Percentiles rank a stretch among this genome's conserved stretches.
Evolutionary conservation across 2,329 filamentous ascomycete genomes (phyloP).

Genomic region (Aspergillus sp.): DNA sequence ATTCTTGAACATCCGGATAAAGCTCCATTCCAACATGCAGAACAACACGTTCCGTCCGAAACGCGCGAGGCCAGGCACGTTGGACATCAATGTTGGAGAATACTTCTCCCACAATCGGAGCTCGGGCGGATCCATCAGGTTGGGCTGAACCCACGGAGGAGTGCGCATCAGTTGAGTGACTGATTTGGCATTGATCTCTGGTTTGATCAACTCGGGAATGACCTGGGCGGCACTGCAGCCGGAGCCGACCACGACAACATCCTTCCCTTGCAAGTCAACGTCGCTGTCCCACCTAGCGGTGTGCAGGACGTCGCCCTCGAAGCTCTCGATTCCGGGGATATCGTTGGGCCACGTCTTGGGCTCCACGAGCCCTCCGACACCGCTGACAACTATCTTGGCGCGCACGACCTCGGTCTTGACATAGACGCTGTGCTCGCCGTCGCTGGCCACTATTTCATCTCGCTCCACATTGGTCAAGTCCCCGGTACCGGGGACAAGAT

Average conservation of each 20-base stretch:
- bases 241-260: constrained; percentile 50
- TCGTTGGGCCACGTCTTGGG: constrained; percentile 43
- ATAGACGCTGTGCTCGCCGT: constrained; percentile 41
- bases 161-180: constrained; percentile 53
- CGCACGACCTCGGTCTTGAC: constrained; percentile 43
- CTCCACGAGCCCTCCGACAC: constrained; percentile 48
- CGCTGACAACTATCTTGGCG: constrained; percentile 47
- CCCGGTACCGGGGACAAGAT: constrained; percentile 45
- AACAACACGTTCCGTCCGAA: constrained; percentile 39
- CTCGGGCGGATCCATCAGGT: constrained; percentile 26
- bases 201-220: constrained; percentile 42
- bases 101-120: constrained; percentile 40
- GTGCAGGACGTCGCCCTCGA: constrained; percentile 49
- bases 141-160: constrained; percentile 47
- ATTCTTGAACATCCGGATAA: constrained; percentile 36
- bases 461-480: constrained; percentile 44
- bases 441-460: constrained; percentile 31
- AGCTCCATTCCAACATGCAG: constrained; percentile 24
- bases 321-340: constrained; percentile 44
- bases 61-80: constrained; percentile 44
- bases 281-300: constrained; percentile 48
- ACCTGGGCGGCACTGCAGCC: constrained; percentile 51
- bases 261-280: constrained; percentile 44
- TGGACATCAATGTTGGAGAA: constrained; percentile 36
- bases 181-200: constrained; percentile 42